These are phyloP conservation scores for Vicia faba DNA, from an alignment of 306 rosid species.

Conservation along the genomic window DNA sequence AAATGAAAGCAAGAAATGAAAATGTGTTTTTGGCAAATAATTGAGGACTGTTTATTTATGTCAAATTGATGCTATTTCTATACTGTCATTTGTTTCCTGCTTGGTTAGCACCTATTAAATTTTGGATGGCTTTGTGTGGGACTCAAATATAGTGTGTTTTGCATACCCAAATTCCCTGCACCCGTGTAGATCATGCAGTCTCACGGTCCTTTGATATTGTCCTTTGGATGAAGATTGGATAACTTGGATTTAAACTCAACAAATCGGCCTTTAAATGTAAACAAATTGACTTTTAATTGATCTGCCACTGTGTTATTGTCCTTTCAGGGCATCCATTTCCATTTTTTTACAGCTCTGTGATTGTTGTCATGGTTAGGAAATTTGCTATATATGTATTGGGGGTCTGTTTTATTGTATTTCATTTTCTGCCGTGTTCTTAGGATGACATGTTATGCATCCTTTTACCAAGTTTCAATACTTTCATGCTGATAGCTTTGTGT, in stretches of 20 bases:
- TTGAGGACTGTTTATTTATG: background rate
- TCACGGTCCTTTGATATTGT: background rate
- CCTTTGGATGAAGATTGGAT: background rate
- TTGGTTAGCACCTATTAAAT: background rate
- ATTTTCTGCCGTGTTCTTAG: background rate
- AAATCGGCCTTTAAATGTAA: background rate
- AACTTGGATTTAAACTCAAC: background rate
- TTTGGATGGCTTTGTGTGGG: background rate
- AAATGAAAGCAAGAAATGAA: slow-evolving; percentile 2
- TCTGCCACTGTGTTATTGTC: background rate
- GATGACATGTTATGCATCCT: slow-evolving; percentile 1
- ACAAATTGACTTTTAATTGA: background rate
- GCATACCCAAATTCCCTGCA: background rate
- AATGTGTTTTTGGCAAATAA: slow-evolving; percentile 2
- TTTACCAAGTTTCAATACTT: background rate
- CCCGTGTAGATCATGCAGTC: background rate
- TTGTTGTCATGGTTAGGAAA: background rate
- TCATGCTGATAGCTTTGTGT: background rate
- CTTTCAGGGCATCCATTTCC: slow-evolving; percentile 3
- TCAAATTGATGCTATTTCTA: background rate
- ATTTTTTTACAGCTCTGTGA: background rate
- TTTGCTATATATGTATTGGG: background rate
- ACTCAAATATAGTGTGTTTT: background rate
- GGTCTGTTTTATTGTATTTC: background rate
- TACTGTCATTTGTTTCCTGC: background rate